Base-by-base conservation (phyloP, 768 basidiomycete species). In the Lyophyllum decastes region DNA sequence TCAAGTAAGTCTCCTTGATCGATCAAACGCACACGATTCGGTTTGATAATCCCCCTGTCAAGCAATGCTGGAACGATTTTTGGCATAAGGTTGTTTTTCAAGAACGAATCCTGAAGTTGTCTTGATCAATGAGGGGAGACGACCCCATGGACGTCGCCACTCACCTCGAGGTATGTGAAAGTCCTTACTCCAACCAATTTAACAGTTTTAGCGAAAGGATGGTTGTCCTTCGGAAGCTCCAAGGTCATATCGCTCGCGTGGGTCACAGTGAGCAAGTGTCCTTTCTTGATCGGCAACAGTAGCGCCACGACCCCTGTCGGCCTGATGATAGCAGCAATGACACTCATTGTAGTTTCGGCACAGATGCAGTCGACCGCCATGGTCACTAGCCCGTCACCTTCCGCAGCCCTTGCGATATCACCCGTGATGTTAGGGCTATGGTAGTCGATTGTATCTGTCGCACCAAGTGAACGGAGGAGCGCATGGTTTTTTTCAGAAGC, bases 281-380 rank as follows among this genome's bases (percentile, higher is more conserved):
- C 77, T 55, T 75, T 69, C 62, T 84, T 85, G 48, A 82, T 65
- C 0, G 82, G 82, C 46, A 81, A 55, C 24, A 83, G 66, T 17
- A 81, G 52, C 2, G 81, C 81, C 4, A 80, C 68, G 30, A 64
- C 75, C 33, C 75, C 79, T n/a, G 60, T 55, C 4, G 76, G 64
- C 47, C 69, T 70, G 25, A 80, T 66, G 5, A 81, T 64, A 27
- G 74, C 66, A 2, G 75, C 66, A 17, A 84, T 66, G 16, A 65
- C 65, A 3, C 60, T 67, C 52, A 83, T 47, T 0, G 77, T 78
- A 4, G 54, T 53, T 35, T 71, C 66, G 0, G 77, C 62, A 21
- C 68, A 61, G 40, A 78, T 69, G 44, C 69, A 65, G 52, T 78
- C 76, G n/a, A 78, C 41, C 5, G 64, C 74, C 25, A 72, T 54